phyloP scores from a whole-genome alignment of 257 asterid genomes.

The Verbena officinalis region DNA sequence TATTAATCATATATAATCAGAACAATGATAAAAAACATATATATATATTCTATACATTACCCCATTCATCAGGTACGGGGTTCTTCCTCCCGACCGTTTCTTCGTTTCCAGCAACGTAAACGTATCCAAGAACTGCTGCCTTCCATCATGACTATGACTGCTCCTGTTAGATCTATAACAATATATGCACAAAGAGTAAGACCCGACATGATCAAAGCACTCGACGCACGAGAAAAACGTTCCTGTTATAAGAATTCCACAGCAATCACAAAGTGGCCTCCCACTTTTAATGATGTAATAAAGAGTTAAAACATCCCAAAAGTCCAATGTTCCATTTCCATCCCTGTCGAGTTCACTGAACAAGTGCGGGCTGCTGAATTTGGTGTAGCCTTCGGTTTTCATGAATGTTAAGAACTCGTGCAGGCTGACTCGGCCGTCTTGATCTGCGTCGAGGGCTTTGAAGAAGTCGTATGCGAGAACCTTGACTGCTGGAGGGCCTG shows the following conservation, averaged over 20 bases:
- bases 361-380: conserved; percentile 10
- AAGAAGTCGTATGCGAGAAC: conserved; percentile 33
- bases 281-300: conserved; percentile 40
- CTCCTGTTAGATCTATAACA: conserved; percentile 33
- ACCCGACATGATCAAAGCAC: conserved; percentile 27
- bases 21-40: not conserved
- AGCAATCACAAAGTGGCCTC: conserved; percentile 37
- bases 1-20: too few species aligned
- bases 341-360: conserved; percentile 33
- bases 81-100: not conserved
- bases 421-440: conserved; percentile 31
- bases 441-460: conserved; percentile 27
- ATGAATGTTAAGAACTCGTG: conserved; percentile 31
- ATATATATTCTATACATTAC: not conserved
- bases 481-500: conserved; percentile 22
- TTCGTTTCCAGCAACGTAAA: conserved; percentile 27
- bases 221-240: conserved; percentile 39
- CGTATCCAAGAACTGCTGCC: conserved; percentile 39
- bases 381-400: conserved; percentile 28
- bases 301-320: conserved; percentile 35
- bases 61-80: not conserved
- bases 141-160: conserved; percentile 28
- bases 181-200: conserved; percentile 28
- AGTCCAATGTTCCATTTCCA: conserved; percentile 26
- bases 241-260: conserved; percentile 27